phyloP scores from a whole-genome alignment of 106 monocot species.

The Dendrobium nobile region DNA sequence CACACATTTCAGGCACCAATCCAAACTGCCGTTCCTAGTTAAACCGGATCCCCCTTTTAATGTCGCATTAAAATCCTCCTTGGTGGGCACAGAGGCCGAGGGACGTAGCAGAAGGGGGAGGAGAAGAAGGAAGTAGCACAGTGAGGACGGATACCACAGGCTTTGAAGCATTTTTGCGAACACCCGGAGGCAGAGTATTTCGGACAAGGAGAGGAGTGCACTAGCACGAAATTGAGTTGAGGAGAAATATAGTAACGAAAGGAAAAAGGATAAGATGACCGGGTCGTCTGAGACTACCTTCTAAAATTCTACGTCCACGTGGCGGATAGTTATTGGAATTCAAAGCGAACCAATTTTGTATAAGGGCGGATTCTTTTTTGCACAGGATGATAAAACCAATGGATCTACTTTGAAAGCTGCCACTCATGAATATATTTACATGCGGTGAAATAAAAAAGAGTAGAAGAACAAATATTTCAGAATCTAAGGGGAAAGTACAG shows the following conservation, averaged over 20 bases:
- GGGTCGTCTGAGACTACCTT: neutral
- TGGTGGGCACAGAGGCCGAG: neutral
- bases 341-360: too few species aligned
- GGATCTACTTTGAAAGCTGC: too few species aligned
- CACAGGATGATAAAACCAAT: too few species aligned
- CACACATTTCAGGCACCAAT: neutral
- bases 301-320: neutral
- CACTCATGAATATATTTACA: too few species aligned
- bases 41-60: neutral
- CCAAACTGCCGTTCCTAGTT: neutral
- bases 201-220: neutral
- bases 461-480: too few species aligned
- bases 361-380: too few species aligned
- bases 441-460: too few species aligned
- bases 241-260: neutral
- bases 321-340: neutral
- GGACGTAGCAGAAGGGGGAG: neutral
- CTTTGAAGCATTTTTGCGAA: constrained; percentile 4
- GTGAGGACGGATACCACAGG: too few species aligned
- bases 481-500: too few species aligned
- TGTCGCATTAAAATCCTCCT: neutral
- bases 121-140: neutral
- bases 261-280: neutral
- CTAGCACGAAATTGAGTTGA: neutral
- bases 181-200: neutral